Conservation (phyloP, 345 rosid genomes). For the Combretum micranthum region DNA sequence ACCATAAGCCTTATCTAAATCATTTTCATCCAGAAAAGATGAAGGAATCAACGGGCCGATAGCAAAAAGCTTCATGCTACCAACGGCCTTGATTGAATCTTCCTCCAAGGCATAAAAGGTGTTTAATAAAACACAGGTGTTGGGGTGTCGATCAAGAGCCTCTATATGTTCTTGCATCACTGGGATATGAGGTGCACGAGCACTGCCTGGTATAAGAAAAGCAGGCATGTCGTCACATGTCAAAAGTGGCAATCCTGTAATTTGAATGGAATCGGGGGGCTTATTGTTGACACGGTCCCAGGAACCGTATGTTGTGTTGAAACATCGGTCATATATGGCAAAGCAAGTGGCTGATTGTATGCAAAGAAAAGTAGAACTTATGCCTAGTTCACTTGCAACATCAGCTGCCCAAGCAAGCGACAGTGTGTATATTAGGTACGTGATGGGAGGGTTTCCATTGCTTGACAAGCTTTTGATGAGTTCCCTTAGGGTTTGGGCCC, state of each 20-base stretch:
- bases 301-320: conserved; percentile 24
- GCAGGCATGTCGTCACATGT: conserved; percentile 42
- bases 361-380: conserved; percentile 45
- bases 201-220: conserved; percentile 28
- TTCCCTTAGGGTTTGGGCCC: conserved; percentile 21
- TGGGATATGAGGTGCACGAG: not conserved
- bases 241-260: conserved; percentile 44
- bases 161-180: conserved; percentile 27
- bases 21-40: conserved; percentile 13
- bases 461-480: conserved; percentile 15
- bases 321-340: conserved; percentile 42
- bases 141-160: conserved; percentile 29
- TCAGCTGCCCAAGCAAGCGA: conserved; percentile 46
- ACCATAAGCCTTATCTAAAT: conserved; percentile 15
- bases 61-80: conserved; percentile 16
- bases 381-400: conserved; percentile 35
- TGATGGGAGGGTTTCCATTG: conserved; percentile 17
- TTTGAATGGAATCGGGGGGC: conserved; percentile 9
- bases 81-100: conserved; percentile 26
- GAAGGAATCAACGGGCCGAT: conserved; percentile 51
- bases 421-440: conserved; percentile 38
- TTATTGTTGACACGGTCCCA: conserved; percentile 10
- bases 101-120: conserved; percentile 49
- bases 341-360: conserved; percentile 54
- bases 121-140: conserved; percentile 39